Conservation (phyloP, 129 eudicot genomes). For the Tanacetum coccineum region DNA sequence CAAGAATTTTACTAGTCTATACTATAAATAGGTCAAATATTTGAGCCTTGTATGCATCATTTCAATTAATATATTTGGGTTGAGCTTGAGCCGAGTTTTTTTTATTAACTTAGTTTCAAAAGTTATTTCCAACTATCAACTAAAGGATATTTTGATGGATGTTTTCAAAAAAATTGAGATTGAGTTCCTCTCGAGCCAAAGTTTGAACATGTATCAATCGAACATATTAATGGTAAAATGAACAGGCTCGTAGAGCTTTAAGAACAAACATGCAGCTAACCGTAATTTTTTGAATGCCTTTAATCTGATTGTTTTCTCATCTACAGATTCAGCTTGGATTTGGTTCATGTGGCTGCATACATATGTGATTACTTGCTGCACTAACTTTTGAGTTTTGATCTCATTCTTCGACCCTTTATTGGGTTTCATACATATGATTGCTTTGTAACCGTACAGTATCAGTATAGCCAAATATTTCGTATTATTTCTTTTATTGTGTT, state of each 20-base stretch:
- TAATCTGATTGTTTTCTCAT: not conserved
- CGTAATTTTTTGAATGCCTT: not conserved
- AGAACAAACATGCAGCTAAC: not conserved
- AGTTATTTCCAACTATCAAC: not conserved
- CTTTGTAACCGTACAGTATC: constrained; percentile 14
- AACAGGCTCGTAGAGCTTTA: not conserved
- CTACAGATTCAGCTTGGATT: constrained; percentile 20
- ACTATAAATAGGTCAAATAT: too few relatives aligned
- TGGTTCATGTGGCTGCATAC: constrained; percentile 13
- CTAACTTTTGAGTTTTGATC: constrained; percentile 29
- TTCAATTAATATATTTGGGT: not conserved
- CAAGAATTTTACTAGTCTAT: too few relatives aligned
- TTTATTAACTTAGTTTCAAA: not conserved
- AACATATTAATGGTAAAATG: not conserved
- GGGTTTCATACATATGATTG: constrained; percentile 34
- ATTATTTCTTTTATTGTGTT: constrained; percentile 14
- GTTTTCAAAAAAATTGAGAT: not conserved
- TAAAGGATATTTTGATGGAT: not conserved
- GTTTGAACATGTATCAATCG: not conserved
- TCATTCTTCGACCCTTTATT: constrained; percentile 39
- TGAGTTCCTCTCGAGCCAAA: not conserved
- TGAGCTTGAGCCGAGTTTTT: not conserved
- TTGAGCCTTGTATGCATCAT: constrained; percentile 5
- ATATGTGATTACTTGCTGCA: constrained; percentile 13
- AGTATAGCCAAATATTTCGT: constrained; percentile 13